Percentiles rank a stretch among this genome's conserved stretches.
Conservation (phyloP, 1,139 yeast species). For the Kodamaea alishanica region DNA sequence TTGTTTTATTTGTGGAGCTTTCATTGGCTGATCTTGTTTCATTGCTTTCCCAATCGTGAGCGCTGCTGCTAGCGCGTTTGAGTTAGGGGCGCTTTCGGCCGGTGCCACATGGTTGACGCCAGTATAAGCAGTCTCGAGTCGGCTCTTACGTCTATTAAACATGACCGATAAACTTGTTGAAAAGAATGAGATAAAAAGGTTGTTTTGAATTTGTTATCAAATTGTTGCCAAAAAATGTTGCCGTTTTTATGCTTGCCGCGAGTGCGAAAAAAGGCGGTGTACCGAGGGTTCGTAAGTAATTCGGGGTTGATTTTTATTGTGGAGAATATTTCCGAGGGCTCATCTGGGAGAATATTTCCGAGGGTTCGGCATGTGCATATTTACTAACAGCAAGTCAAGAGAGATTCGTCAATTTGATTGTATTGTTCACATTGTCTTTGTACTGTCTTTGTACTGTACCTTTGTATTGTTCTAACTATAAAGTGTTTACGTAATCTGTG, state of each 20-base stretch:
- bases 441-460: no score
- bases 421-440: no score
- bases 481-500: no score
- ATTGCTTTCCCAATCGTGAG: conserved; percentile 39
- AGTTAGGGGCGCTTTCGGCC: conserved; percentile 33
- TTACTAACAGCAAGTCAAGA: no score
- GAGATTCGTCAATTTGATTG: no score
- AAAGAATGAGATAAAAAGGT: neutral
- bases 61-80: conserved; percentile 47
- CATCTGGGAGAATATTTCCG: no score
- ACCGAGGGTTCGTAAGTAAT: neutral
- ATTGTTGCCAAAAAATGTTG: neutral
- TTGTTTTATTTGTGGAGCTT: conserved; percentile 8
- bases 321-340: no score
- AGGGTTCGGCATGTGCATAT: no score
- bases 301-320: neutral
- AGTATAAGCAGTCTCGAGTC: conserved; percentile 40
- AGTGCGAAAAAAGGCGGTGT: neutral
- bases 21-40: conserved; percentile 15
- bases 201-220: neutral
- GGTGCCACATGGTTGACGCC: conserved; percentile 43
- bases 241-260: neutral
- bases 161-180: conserved; percentile 12
- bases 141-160: conserved; percentile 37
- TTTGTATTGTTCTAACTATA: no score